Evolutionary conservation across 306 rosid species (phyloP), one percentile per base, ranked within the genome.

Genomic region (Argentina anserina): DNA sequence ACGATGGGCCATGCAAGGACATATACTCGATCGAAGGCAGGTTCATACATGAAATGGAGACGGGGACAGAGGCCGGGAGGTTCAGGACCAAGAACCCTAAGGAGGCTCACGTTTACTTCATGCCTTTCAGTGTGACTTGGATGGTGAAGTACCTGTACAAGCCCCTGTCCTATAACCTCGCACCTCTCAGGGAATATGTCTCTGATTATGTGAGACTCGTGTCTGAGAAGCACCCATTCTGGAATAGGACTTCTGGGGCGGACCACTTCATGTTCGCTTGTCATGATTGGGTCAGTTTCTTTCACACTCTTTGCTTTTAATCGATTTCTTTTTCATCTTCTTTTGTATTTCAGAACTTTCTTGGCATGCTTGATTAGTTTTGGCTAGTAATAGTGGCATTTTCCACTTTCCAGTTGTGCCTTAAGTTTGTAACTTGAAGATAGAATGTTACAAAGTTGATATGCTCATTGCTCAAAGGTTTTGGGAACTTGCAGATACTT

Each of bases 211-310:
- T 89, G 68, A 77, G 76, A 45, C 67, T 84, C 13, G 76, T 93
- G 12, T 88, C 97, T 0, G n/a, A 39, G 40, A 87, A 61, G 69
- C 66, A 93, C 77, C 92, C 98, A 29, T 90, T 84, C 73, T 93
- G 98, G 98, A 90, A 90, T 65, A 82, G 76, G 76, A 83, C 97
- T 76, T 80, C n/a, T 63, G 97, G 97, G 71, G 96, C 98, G 14
- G 93, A 93, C 85, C 97, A 90, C 82, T 90, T 93, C 93, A 87
- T 93, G 90, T 82, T 93, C 64, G 82, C 92, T 40, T 90, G 97
- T 64, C 98, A 90, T 83, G 98, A 93, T 86, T 93, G 97, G 93
- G 98, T 93, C 65, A 76, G 85, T 71, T 78, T 76, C 14, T 46
- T 74, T 46, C 65, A 50, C 45, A 29, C 59, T 64, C 37, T 7